phyloP scores from a whole-genome alignment of 306 rosid genomes.

The Pterocarpus santalinus region DNA sequence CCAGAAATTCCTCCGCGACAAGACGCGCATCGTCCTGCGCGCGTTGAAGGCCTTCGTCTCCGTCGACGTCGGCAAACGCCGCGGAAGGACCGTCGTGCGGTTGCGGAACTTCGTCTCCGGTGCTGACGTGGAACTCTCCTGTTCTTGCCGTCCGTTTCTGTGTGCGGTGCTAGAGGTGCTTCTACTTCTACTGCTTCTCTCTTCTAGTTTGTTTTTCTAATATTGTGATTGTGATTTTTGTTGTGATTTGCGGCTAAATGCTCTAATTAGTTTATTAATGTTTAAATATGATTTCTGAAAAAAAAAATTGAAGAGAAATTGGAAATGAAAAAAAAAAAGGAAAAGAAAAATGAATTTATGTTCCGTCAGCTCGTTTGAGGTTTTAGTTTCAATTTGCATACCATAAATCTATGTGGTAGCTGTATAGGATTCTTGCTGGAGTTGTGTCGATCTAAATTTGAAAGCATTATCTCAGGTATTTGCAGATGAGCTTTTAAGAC shows the following conservation, averaged over 20 bases:
- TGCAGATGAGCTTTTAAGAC: constrained; percentile 78
- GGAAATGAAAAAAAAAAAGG: background rate
- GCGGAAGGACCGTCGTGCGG: constrained; percentile 39
- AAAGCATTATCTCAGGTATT: constrained; percentile 66
- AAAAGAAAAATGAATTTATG: background rate
- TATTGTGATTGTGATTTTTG: background rate
- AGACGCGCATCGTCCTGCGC: constrained; percentile 47
- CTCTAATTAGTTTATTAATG: background rate
- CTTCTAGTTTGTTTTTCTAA: background rate
- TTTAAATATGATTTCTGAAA: background rate
- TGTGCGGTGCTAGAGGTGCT: constrained; percentile 77
- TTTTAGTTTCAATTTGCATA: constrained; percentile 7
- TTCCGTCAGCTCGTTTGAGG: background rate
- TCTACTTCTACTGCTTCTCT: background rate
- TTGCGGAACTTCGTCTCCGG: constrained; percentile 55
- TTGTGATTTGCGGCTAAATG: background rate
- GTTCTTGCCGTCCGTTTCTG: constrained; percentile 62
- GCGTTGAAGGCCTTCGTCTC: constrained; percentile 53
- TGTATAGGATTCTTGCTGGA: constrained; percentile 35
- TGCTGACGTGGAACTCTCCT: constrained; percentile 54
- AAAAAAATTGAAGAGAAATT: background rate
- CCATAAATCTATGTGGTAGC: constrained; percentile 1
- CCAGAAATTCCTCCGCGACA: constrained; percentile 50
- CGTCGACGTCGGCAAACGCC: constrained; percentile 39
- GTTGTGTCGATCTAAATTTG: constrained; percentile 47